These are phyloP conservation scores for Candida cerambycidarum DNA, from an alignment of 805 yeast genomes.

Conservation along the genomic window DNA sequence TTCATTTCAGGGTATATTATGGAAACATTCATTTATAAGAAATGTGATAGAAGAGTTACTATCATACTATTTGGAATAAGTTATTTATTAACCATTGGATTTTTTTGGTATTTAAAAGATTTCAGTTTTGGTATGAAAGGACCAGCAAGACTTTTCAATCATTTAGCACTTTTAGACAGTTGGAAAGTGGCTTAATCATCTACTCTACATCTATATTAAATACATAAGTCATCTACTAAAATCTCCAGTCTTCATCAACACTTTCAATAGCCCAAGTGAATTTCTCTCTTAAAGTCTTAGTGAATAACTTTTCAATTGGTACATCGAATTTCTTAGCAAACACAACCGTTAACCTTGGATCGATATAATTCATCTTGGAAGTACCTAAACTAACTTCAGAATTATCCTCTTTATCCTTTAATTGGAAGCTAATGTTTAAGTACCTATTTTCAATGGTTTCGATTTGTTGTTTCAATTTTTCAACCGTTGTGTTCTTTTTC, in stretches of 20 bases:
- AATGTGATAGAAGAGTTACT: slow-evolving; percentile 15
- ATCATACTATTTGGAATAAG: slow-evolving; percentile 40
- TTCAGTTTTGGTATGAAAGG: slow-evolving; percentile 77
- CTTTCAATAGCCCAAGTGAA: slow-evolving; percentile 96
- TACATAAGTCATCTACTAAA: slow-evolving; percentile 35
- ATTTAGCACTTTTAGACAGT: slow-evolving; percentile 30
- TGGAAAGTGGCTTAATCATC: slow-evolving; percentile 18
- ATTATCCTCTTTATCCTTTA: slow-evolving; percentile 91
- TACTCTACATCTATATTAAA: neutral
- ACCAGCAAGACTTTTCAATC: slow-evolving; percentile 24
- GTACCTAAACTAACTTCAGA: slow-evolving; percentile 92
- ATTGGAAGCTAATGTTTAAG: slow-evolving; percentile 63
- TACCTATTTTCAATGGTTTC: slow-evolving; percentile 73
- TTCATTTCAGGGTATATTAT: slow-evolving; percentile 63
- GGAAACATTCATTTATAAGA: slow-evolving; percentile 35
- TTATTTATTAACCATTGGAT: slow-evolving; percentile 52
- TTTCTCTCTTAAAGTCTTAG: slow-evolving; percentile 88
- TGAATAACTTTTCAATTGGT: slow-evolving; percentile 88
- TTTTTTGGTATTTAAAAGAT: slow-evolving; percentile 62
- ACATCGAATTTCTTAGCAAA: slow-evolving; percentile 83
- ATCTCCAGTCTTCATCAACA: slow-evolving; percentile 84
- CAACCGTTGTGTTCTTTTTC: slow-evolving; percentile 53
- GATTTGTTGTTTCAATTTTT: slow-evolving; percentile 69
- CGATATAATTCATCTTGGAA: slow-evolving; percentile 91
- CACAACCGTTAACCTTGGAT: slow-evolving; percentile 87